Base-by-base conservation (phyloP, 2,329 filamentous ascomycete genomes). In the Gnomoniopsis sp. region DNA sequence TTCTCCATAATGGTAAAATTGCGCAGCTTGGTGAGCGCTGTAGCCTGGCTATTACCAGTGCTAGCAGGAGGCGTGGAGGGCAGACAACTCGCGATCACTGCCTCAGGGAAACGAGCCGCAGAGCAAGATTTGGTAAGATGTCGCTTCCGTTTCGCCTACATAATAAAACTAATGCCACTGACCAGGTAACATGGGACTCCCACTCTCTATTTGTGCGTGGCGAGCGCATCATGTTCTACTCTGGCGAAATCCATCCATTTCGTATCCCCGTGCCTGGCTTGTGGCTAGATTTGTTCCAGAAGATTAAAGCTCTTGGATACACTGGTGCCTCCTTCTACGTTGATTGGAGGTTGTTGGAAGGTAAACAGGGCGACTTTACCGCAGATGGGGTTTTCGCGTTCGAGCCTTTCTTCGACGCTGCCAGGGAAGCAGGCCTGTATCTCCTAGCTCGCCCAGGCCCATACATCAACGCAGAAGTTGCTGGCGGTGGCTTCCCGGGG, bases 261-360 rank as follows among this genome's bases (percentile, higher is more conserved):
- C 74, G 79, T 1, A 75, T 89, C 4, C 87, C 60, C 14, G 60
- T 62, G 0, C 57, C 60, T 2, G 60, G 60, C 7, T 54, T 62
- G 26, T 62, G 87, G 77, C 77, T 89, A 10, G 90, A 93, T 64
- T 69, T 93, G 2, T 88, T 96, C 65, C 87, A 95, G 67, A 96
- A 96, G 73, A 85, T 93, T 71, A 92, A 89, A 71, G 87, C 89
- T 0, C 74, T 92, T 1, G 91, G 91, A 0, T 93, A 91, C 74
- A 93, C 89, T 65, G 82, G 84, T 48, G 88, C 93, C 1, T 91
- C 88, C 0, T 91, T 93, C 70, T 93, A 93, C 67, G 79, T 87
- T 7, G 82, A 92, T 65, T 96, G 90, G 91, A 88, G 88, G 3
- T 75, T 93, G 2, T 71, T 91, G 0, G 90, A 95, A 69, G 89